These are phyloP conservation scores for Globisporangium cystogenes DNA, from an alignment of 352 stramenopile genomes.

Conservation along the genomic window DNA sequence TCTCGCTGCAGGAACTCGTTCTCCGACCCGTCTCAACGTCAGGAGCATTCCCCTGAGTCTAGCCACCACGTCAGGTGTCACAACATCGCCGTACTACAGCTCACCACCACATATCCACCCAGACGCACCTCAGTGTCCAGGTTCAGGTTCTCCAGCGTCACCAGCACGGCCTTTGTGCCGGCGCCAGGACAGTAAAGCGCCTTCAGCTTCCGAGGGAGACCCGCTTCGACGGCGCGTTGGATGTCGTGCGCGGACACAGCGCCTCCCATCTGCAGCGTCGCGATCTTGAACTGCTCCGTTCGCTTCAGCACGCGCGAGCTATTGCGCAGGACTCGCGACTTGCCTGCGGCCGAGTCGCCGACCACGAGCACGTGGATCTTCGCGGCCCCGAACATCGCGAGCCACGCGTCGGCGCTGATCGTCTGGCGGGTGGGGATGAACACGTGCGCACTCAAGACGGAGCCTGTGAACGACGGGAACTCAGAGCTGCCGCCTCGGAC, in stretches of 20 bases:
- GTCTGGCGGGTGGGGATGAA: conserved; percentile 42
- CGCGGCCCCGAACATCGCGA: conserved; percentile 24
- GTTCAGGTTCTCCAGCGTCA: conserved; percentile 58
- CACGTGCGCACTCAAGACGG: conserved; percentile 17
- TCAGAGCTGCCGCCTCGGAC: no score
- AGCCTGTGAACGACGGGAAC: background rate
- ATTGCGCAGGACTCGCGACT: conserved; percentile 39
- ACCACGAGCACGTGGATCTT: conserved; percentile 46
- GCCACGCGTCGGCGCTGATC: conserved; percentile 29
- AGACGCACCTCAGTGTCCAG: conserved; percentile 34
- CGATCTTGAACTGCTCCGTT: conserved; percentile 25
- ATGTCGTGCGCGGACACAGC: conserved; percentile 23
- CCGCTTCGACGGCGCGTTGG: conserved; percentile 29
- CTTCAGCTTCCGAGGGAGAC: conserved; percentile 46
- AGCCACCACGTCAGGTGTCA: background rate
- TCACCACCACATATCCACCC: background rate
- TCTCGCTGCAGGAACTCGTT: conserved; percentile 28
- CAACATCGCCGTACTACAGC: background rate
- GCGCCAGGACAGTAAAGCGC: conserved; percentile 44
- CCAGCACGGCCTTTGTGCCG: conserved; percentile 34
- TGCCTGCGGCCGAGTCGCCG: conserved; percentile 43
- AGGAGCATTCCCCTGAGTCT: background rate
- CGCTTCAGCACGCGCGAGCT: conserved; percentile 26
- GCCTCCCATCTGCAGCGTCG: conserved; percentile 26
- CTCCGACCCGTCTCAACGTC: background rate